Conservation (phyloP, 2,329 filamentous ascomycete genomes). For the Raffaelea deltoideospora region DNA sequence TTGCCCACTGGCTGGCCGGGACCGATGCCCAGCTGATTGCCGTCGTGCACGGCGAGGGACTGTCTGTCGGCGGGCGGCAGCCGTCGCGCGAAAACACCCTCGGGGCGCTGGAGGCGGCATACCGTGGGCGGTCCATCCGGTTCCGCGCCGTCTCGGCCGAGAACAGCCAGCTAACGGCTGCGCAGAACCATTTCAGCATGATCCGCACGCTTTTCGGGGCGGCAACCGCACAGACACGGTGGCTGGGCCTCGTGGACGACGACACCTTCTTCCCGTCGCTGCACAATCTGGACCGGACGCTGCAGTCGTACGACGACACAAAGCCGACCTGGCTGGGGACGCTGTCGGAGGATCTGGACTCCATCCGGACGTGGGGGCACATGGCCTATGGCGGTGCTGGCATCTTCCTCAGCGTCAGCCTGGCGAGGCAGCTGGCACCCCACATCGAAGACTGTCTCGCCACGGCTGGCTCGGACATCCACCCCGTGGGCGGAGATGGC, state of each 20-base stretch:
- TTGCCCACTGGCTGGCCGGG: conserved; percentile 39
- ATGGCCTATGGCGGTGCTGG: conserved; percentile 49
- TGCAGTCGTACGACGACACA: conserved; percentile 31
- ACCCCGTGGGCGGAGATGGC: conserved; percentile 32
- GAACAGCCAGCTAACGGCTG: conserved; percentile 22
- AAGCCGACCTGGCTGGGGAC: conserved; percentile 38
- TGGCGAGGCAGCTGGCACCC: conserved; percentile 30
- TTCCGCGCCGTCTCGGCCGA: conserved; percentile 13
- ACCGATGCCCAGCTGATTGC: conserved; percentile 36
- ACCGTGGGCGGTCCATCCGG: conserved; percentile 15
- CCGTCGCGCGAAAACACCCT: conserved; percentile 7
- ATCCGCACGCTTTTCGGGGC: conserved; percentile 32
- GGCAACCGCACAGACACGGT: conserved; percentile 28
- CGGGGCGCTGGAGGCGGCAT: conserved; percentile 16
- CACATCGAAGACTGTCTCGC: conserved; percentile 33
- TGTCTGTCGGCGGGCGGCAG: background rate
- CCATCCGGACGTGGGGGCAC: conserved; percentile 36
- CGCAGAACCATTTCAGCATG: conserved; percentile 43
- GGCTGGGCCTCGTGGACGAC: conserved; percentile 45
- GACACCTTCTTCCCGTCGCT: conserved; percentile 49
- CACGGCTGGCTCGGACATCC: too few species aligned
- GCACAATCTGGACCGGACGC: conserved; percentile 28
- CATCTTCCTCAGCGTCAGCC: conserved; percentile 38
- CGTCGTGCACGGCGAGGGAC: conserved; percentile 28
- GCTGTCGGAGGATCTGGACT: conserved; percentile 38